Percentiles rank a stretch among this genome's conserved stretches.
Evolutionary conservation across 176 grass and related monocot species (phyloP).

Genomic region (Rhynchospora pubera): DNA sequence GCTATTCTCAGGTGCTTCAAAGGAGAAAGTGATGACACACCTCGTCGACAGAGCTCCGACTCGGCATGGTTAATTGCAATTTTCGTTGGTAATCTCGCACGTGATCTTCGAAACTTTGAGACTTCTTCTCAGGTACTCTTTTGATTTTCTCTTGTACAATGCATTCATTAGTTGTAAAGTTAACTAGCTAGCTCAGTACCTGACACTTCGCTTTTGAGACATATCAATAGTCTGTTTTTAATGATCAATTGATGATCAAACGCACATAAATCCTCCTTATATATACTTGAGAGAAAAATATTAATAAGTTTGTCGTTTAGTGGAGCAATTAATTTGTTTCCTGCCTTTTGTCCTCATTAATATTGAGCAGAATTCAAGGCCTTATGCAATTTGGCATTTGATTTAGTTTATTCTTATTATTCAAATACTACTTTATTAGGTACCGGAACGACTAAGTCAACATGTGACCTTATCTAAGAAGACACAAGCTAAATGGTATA

Average conservation of each 20-base stretch:
- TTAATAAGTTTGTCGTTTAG: background rate
- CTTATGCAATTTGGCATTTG: background rate
- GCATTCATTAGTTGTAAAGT: background rate
- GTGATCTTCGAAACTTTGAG: background rate
- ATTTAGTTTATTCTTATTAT: too few species aligned
- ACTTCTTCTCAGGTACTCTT: background rate
- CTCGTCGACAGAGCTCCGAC: too few species aligned
- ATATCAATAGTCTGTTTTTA: too few species aligned
- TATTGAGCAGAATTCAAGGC: background rate
- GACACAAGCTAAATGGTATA: background rate
- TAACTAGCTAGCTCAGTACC: background rate
- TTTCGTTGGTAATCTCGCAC: background rate
- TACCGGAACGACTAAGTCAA: background rate
- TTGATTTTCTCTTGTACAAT: background rate
- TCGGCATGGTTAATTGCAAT: background rate
- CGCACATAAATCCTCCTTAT: too few species aligned
- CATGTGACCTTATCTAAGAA: background rate
- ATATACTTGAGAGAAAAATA: too few species aligned
- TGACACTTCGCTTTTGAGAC: background rate
- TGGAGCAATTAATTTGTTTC: background rate
- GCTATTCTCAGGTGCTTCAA: constrained; percentile 4
- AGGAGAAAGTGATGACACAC: background rate
- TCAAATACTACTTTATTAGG: background rate
- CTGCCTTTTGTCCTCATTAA: background rate
- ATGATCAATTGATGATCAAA: too few species aligned